Evolutionary conservation across 1,284 basidiomycete species (phyloP).

Genomic region (Blastosporella zonata): DNA sequence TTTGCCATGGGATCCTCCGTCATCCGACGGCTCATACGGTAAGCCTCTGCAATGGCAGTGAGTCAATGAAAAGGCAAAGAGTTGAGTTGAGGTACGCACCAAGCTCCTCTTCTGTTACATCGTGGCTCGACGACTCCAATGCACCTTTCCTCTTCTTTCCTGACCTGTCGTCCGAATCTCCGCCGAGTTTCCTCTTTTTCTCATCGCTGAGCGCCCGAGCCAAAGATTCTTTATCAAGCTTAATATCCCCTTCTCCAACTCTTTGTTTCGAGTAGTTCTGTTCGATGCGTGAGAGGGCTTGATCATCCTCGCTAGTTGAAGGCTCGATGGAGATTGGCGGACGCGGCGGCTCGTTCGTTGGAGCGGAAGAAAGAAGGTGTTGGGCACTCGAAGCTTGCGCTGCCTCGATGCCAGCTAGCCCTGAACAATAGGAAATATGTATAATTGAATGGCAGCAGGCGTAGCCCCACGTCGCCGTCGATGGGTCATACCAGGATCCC

Average conservation of each 20-base stretch:
- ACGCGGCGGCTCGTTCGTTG: slow-evolving; percentile 22
- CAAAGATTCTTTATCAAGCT: slow-evolving; percentile 67
- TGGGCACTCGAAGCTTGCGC: slow-evolving; percentile 67
- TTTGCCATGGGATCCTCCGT: slow-evolving; percentile 88
- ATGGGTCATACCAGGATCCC: slow-evolving; percentile 91
- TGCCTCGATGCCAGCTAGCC: slow-evolving; percentile 84
- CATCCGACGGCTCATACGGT: slow-evolving; percentile 70
- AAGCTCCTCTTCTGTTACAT: slow-evolving; percentile 91
- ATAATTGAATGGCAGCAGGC: slow-evolving; percentile 90
- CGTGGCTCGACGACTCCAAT: slow-evolving; percentile 48
- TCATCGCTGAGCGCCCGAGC: slow-evolving; percentile 75
- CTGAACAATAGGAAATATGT: slow-evolving; percentile 92
- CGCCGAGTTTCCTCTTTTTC: slow-evolving; percentile 70
- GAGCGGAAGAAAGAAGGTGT: slow-evolving; percentile 52
- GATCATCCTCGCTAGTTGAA: slow-evolving; percentile 47
- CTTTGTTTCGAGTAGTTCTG: slow-evolving; percentile 65
- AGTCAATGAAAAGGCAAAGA: background rate
- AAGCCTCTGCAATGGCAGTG: slow-evolving; percentile 62
- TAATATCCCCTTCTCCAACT: slow-evolving; percentile 72
- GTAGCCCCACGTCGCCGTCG: slow-evolving; percentile 84
- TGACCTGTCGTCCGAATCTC: slow-evolving; percentile 55
- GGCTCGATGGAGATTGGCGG: slow-evolving; percentile 27
- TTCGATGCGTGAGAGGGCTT: slow-evolving; percentile 49
- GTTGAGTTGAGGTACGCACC: slow-evolving; percentile 48
- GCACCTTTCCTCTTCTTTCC: slow-evolving; percentile 59